These are phyloP conservation scores for Silene latifolia DNA, from an alignment of 148 eudicot genomes.

Conservation along the genomic window DNA sequence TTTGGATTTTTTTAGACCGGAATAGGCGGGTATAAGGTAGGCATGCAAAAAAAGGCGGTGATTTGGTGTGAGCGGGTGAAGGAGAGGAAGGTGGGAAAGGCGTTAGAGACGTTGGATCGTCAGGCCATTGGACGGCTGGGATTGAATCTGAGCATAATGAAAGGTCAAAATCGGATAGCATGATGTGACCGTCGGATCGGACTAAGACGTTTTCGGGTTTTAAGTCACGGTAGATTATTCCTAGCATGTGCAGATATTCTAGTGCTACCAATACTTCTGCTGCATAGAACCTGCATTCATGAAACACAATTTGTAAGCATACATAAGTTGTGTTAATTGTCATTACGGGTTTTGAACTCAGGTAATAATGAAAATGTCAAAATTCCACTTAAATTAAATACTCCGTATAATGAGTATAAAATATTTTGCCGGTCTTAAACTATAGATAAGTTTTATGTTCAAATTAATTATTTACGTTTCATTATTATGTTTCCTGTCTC, in stretches of 20 bases:
- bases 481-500: too few relatives aligned
- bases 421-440: too few relatives aligned
- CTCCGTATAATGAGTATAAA: too few relatives aligned
- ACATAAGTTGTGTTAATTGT: too few relatives aligned
- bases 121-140: conserved; percentile 70
- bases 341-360: too few relatives aligned
- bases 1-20: conserved; percentile 72
- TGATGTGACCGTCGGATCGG: conserved; percentile 93
- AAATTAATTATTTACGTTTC: too few relatives aligned
- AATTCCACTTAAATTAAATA: too few relatives aligned
- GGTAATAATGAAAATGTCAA: too few relatives aligned
- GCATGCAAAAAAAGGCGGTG: conserved; percentile 45
- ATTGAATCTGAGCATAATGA: conserved; percentile 71
- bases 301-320: too few relatives aligned
- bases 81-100: conserved; percentile 24
- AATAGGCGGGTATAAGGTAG: conserved; percentile 47
- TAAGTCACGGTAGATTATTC: conserved; percentile 87
- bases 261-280: conserved; percentile 86
- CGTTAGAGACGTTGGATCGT: conserved; percentile 21
- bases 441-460: too few relatives aligned
- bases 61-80: conserved; percentile 16
- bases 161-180: conserved; percentile 84
- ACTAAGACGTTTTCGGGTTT: conserved; percentile 90
- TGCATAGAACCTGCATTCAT: conserved; percentile 62
- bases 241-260: conserved; percentile 93